These are phyloP conservation scores for Tolypocladium endophyticum DNA, from an alignment of 2,329 filamentous ascomycete species.

Conservation along the genomic window DNA sequence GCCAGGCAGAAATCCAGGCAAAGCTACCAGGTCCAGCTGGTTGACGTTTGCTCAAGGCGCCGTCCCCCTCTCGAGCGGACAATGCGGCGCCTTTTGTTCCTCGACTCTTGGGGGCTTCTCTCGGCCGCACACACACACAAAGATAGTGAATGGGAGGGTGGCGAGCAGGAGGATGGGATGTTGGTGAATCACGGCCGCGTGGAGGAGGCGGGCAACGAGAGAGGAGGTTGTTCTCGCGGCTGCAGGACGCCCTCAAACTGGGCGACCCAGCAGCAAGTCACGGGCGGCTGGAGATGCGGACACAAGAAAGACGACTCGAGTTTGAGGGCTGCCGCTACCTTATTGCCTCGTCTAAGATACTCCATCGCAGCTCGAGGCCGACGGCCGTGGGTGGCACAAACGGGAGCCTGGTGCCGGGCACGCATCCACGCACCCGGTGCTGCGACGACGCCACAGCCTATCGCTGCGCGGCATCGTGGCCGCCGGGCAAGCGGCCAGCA, in stretches of 20 bases:
- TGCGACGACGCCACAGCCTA: slow-evolving; percentile 5
- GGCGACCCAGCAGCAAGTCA: neutral
- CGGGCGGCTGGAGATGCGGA: neutral
- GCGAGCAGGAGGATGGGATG: neutral
- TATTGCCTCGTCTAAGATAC: neutral
- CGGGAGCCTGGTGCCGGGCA: neutral
- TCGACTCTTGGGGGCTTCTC: neutral
- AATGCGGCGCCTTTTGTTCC: neutral
- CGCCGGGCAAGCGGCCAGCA: neutral
- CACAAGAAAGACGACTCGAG: neutral
- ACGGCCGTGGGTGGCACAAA: neutral
- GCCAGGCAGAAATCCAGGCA: neutral
- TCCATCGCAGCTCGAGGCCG: neutral
- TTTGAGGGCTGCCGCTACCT: neutral
- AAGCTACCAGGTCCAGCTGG: neutral
- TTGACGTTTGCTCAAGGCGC: neutral
- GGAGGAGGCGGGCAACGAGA: neutral
- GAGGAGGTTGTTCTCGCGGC: neutral
- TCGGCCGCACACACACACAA: neutral
- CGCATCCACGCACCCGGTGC: neutral
- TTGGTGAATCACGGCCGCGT: neutral
- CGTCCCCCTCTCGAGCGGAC: neutral
- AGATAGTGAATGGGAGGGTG: neutral
- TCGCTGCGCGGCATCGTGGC: neutral
- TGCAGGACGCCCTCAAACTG: neutral